These are phyloP conservation scores for Wickerhamiella sergipiensis DNA, from an alignment of 805 yeast genomes.

Conservation along the genomic window DNA sequence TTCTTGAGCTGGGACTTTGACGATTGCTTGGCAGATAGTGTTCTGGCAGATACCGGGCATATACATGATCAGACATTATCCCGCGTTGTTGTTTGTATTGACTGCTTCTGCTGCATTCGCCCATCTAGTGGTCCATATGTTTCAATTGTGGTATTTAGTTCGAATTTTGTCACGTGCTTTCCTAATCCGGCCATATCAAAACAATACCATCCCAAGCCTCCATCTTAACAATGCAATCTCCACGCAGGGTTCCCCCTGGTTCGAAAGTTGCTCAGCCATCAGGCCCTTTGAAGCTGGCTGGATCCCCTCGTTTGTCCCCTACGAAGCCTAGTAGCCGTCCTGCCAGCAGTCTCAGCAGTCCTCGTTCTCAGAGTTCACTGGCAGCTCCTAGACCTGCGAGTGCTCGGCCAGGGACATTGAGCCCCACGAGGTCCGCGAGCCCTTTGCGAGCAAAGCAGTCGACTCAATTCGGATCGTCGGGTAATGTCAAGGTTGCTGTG, in stretches of 20 bases:
- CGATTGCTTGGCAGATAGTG: too few species aligned
- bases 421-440: background rate
- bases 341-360: background rate
- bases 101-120: too few species aligned
- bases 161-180: background rate
- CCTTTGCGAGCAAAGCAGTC: background rate
- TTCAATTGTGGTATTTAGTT: too few species aligned
- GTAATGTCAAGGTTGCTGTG: slow-evolving; percentile 29
- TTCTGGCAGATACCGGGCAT: too few species aligned
- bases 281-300: background rate
- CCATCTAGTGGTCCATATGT: too few species aligned
- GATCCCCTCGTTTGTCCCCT: background rate
- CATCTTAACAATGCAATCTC: background rate
- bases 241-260: background rate
- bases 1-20: too few species aligned
- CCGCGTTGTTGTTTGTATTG: too few species aligned
- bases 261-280: background rate
- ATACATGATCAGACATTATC: too few species aligned
- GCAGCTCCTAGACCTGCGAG: background rate
- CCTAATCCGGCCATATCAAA: background rate
- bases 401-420: background rate
- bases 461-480: slow-evolving; percentile 3
- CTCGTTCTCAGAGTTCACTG: background rate
- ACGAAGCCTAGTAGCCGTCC: background rate
- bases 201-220: background rate